phyloP scores from a whole-genome alignment of 208 protist species.

The Acanthamoeba culbertsoni region DNA sequence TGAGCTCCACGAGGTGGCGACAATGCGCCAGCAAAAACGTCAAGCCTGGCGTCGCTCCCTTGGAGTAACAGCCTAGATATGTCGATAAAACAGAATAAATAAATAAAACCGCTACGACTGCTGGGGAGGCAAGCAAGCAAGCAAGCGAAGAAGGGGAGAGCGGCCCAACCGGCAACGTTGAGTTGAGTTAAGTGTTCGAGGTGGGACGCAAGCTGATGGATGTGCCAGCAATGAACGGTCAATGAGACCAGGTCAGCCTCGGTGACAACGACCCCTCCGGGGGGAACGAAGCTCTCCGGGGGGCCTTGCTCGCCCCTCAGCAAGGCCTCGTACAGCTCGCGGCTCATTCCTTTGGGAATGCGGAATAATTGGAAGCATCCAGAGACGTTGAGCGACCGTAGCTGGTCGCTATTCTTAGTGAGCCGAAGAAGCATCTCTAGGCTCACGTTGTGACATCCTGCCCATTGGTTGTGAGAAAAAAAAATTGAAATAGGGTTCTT shows the following conservation, averaged over 20 bases:
- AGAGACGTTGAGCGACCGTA: neutral
- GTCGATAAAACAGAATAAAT: too few relatives aligned
- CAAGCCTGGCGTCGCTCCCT: neutral
- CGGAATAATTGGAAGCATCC: neutral
- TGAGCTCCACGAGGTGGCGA: neutral
- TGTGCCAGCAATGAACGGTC: too few relatives aligned
- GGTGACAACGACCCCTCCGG: too few relatives aligned
- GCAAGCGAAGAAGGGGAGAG: too few relatives aligned
- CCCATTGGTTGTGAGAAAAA: neutral
- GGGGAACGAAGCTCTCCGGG: too few relatives aligned
- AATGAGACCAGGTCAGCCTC: too few relatives aligned
- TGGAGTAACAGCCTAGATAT: neutral
- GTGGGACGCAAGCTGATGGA: too few relatives aligned
- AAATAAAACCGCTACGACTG: too few relatives aligned
- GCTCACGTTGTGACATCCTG: constrained; percentile 20
- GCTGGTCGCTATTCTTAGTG: neutral
- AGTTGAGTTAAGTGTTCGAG: too few relatives aligned
- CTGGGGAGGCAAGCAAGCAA: too few relatives aligned
- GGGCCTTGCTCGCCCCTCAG: too few relatives aligned
- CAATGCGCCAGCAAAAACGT: neutral
- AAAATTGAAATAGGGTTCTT: neutral
- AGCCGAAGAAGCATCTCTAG: neutral
- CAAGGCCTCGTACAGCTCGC: neutral
- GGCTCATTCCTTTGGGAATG: neutral
- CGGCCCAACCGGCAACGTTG: too few relatives aligned